Percentiles rank a stretch among this genome's conserved stretches.
phyloP scores from a whole-genome alignment of 176 grass and related monocot species.

The Typha latifolia region DNA sequence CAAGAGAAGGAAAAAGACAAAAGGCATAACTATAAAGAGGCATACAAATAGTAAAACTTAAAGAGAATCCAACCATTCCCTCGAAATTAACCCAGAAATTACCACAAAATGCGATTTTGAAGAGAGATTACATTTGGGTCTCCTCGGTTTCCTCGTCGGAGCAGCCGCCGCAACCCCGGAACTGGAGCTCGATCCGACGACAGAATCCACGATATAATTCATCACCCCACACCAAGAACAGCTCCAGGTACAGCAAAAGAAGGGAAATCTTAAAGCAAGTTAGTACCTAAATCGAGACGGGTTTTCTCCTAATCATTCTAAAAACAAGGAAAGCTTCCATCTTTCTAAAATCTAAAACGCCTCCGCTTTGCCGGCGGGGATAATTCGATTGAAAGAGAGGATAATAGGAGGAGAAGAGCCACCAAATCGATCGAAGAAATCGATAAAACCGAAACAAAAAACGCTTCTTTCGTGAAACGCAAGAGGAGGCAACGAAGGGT shows the following conservation, averaged over 20 bases:
- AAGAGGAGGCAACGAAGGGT: no score
- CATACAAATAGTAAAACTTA: not conserved
- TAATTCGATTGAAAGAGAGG: no score
- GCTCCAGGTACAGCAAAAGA: not conserved
- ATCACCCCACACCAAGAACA: conserved; percentile 18
- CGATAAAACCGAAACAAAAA: no score
- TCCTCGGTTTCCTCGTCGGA: conserved; percentile 45
- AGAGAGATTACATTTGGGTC: conserved; percentile 66
- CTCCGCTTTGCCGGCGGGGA: no score
- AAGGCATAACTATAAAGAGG: not conserved
- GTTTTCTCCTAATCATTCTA: not conserved
- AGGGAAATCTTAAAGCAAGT: not conserved
- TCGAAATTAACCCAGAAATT: not conserved
- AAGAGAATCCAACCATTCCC: not conserved
- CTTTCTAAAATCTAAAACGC: not conserved
- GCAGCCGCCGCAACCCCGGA: conserved; percentile 32
- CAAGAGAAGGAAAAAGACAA: no score
- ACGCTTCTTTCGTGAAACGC: no score
- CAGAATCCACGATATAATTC: conserved; percentile 17
- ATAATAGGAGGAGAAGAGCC: no score
- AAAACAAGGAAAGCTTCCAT: not conserved
- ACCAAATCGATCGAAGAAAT: no score
- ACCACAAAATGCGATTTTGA: conserved; percentile 8
- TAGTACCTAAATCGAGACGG: not conserved
- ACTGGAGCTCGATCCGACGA: conserved; percentile 34